Evolutionary conservation across 768 basidiomycete genomes (phyloP), one percentile per base, ranked within the genome.

Genomic region (Dictyophora rubrovolvata): DNA sequence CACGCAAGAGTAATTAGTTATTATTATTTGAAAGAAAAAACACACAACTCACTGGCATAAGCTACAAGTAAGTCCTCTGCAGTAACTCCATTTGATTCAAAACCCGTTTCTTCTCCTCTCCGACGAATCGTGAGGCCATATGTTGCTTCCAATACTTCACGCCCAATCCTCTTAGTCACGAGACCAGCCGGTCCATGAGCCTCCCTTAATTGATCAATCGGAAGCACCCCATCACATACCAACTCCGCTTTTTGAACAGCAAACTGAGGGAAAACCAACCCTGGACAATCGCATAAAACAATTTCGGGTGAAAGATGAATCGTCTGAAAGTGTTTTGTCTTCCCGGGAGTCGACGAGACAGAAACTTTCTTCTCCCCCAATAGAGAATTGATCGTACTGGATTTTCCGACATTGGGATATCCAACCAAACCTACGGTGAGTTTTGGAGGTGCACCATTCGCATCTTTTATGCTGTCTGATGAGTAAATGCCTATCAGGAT

Each of bases 271-370:
- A 98, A 97, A 37, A 99, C 96, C 36, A 98, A 75, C 68, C 96
- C 96, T 17, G 96, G 96, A 73, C 96, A 99, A 73, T 99, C 96
- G 65, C 94, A 98, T 18, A 99, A 81, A 50, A 86, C 76, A 47
- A 98, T 86, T 2, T 83, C 76, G 17, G 87, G 82, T 11, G 93
- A 93, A n/a, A 99, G 79, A 66, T 92, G 84, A 65, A 97, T 93
- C 0, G 96, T 98, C 71, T 99, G 96, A 74, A 98, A 97, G 72
- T 99, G 95, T 69, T 99, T 99, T 14, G 96, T 99, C 74, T 98
- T 90, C 62, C 96, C 96, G 0, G 96, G 96, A 0, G 96, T 99
- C 0, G 95, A 85, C 4, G 95, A 98, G 23, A 99, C 96, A 68
- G 93, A 96, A 63, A 99, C 96, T 78, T 90, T 93, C 75, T 96